phyloP scores from a whole-genome alignment of 2,329 filamentous ascomycete species.

The Eutypella sp. region DNA sequence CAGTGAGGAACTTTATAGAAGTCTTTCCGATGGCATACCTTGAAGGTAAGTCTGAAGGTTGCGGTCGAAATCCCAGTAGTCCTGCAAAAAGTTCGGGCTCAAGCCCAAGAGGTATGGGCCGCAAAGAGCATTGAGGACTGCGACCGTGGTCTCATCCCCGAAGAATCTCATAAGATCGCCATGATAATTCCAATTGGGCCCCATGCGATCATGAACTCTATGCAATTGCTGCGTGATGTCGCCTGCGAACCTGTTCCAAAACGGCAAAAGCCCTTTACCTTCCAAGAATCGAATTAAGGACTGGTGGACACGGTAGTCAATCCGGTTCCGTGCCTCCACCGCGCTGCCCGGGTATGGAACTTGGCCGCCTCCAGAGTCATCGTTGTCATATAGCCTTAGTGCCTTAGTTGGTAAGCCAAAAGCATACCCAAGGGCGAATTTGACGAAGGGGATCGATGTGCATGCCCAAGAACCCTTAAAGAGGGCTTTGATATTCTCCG shows the following conservation, averaged over 20 bases:
- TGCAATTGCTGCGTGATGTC: constrained; percentile 14
- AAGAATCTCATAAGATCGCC: constrained; percentile 18
- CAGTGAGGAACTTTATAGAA: constrained; percentile 1
- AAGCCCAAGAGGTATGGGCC: constrained; percentile 18
- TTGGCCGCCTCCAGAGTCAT: constrained; percentile 20
- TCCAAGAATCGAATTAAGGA: constrained; percentile 16
- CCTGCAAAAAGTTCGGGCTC: constrained; percentile 17
- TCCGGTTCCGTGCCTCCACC: constrained; percentile 15
- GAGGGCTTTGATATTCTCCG: constrained; percentile 20
- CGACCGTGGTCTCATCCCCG: constrained; percentile 15
- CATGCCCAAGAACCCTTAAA: constrained; percentile 19
- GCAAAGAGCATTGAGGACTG: constrained; percentile 19
- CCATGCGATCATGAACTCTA: constrained; percentile 8
- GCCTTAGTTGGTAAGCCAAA: constrained; percentile 22
- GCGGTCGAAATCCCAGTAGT: constrained; percentile 21
- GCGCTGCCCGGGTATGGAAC: constrained; percentile 13
- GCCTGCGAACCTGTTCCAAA: constrained; percentile 20
- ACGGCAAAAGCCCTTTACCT: constrained; percentile 18
- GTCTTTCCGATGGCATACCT: constrained; percentile 8
- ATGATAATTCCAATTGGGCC: constrained; percentile 11
- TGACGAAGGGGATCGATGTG: constrained; percentile 22
- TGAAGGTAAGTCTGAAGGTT: constrained; percentile 23
- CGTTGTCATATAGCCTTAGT: constrained; percentile 20
- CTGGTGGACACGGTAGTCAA: constrained; percentile 18
- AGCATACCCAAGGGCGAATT: constrained; percentile 24